phyloP scores from a whole-genome alignment of 306 rosid species.

The Rosa persica region DNA sequence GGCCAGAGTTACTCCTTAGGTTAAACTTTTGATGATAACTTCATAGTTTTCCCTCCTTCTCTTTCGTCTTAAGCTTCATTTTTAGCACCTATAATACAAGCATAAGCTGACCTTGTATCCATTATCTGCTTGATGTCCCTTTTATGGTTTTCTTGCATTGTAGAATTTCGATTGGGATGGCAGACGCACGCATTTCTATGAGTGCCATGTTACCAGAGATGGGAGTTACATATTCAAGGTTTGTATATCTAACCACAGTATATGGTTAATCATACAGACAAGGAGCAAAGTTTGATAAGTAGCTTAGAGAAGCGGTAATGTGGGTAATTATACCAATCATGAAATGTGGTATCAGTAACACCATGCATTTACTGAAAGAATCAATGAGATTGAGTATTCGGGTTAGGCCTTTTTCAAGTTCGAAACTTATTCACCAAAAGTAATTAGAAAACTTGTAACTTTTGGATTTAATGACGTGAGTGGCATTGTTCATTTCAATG shows the following conservation, averaged over 20 bases:
- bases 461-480: neutral
- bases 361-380: neutral
- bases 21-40: neutral
- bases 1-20: neutral
- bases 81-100: neutral
- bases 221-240: conserved; percentile 74
- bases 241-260: conserved; percentile 14
- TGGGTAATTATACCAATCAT: neutral
- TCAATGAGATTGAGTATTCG: neutral
- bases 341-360: neutral
- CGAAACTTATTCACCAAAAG: neutral
- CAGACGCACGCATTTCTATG: conserved; percentile 43
- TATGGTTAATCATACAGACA: too few species aligned
- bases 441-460: too few species aligned
- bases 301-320: neutral
- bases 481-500: neutral
- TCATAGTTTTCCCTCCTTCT: neutral
- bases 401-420: neutral
- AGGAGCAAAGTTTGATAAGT: too few species aligned
- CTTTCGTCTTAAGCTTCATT: neutral
- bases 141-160: conserved; percentile 21
- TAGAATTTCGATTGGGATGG: conserved; percentile 68
- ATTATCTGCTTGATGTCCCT: neutral
- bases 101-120: neutral
- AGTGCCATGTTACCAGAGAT: conserved; percentile 50